phyloP scores from a whole-genome alignment of 108 stramenopile species.

The Skeletonema menzelii region DNA sequence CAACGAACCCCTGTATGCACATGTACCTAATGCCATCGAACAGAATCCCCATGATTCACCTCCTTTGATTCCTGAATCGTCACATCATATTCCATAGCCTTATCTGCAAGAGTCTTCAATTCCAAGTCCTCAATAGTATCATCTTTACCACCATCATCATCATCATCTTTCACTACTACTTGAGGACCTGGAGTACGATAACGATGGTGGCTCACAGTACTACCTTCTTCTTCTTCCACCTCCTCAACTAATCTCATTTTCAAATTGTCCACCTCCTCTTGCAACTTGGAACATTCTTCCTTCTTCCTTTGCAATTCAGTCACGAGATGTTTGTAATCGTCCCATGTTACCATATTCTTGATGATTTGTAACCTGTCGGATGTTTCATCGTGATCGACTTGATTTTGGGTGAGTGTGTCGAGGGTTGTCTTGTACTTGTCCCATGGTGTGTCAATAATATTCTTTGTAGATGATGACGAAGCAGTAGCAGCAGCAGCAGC shows the following conservation, averaged over 20 bases:
- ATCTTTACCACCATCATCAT: not conserved
- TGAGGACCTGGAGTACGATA: not conserved
- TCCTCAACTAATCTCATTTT: constrained; percentile 12
- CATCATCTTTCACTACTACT: not conserved
- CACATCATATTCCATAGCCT: not conserved
- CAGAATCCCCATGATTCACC: not conserved
- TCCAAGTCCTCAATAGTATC: not conserved
- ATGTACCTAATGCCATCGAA: no score
- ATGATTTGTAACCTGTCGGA: not conserved
- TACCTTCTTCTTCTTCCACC: no score
- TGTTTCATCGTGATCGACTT: not conserved
- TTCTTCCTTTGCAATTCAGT: not conserved
- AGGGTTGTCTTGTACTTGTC: constrained; percentile 14
- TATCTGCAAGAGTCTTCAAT: not conserved
- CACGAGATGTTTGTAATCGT: constrained; percentile 1
- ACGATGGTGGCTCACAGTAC: constrained; percentile 7
- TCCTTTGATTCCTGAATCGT: not conserved
- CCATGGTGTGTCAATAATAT: constrained; percentile 18
- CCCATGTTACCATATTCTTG: not conserved
- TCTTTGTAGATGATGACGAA: not conserved
- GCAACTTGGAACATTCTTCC: constrained; percentile 1
- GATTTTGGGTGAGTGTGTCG: not conserved
- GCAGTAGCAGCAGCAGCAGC: not conserved
- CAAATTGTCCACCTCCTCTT: constrained; percentile 15
- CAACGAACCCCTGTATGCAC: no score